A percentile compares a stretch with the other conserved stretches of the same genome.
Evolutionary conservation across 129 eudicot species (phyloP).

Genomic region (Artemisia tridentata): DNA sequence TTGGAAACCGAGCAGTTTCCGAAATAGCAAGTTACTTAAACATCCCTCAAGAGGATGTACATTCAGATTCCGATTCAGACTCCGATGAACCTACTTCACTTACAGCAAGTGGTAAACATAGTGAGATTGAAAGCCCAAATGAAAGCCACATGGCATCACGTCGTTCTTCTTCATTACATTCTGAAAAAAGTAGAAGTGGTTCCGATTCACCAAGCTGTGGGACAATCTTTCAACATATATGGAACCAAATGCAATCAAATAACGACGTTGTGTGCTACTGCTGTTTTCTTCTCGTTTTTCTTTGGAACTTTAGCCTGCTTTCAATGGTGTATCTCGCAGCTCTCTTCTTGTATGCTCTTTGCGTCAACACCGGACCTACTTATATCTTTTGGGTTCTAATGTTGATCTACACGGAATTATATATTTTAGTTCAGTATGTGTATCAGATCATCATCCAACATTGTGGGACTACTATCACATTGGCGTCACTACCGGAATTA

Average conservation of each 20-base stretch:
- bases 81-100: constrained; percentile 43
- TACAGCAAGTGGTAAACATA: constrained; percentile 34
- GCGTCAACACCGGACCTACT: constrained; percentile 92
- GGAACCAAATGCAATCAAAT: constrained; percentile 94
- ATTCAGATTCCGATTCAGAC: constrained; percentile 69
- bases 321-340: constrained; percentile 95
- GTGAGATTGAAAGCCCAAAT: constrained; percentile 38
- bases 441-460: constrained; percentile 94
- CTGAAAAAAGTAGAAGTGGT: constrained; percentile 71
- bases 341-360: constrained; percentile 89
- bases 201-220: constrained; percentile 72
- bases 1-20: constrained; percentile 84
- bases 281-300: constrained; percentile 81
- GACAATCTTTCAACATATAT: constrained; percentile 71
- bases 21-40: constrained; percentile 77
- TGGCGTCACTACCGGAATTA: constrained; percentile 51
- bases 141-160: constrained; percentile 27
- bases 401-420: constrained; percentile 90
- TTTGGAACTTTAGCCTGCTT: constrained; percentile 95
- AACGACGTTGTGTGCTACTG: constrained; percentile 95
- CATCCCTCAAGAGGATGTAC: constrained; percentile 67
- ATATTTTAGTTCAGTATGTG: constrained; percentile 82
- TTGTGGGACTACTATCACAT: constrained; percentile 74
- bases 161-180: constrained; percentile 68
- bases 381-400: constrained; percentile 88